These are phyloP conservation scores for Kwoniella europaea DNA, from an alignment of 768 basidiomycete genomes.

Conservation along the genomic window DNA sequence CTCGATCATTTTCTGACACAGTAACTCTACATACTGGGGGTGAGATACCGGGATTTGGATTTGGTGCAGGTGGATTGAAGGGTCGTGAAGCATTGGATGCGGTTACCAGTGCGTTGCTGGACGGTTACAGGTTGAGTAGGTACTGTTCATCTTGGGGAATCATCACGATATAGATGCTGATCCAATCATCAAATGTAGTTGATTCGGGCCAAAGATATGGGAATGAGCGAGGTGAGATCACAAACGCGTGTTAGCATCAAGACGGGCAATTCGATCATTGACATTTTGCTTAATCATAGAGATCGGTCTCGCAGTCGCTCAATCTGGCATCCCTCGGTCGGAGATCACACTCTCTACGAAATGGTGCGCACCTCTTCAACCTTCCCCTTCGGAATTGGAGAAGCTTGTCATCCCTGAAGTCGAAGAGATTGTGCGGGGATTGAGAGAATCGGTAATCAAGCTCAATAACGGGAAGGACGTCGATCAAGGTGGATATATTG, in stretches of 20 bases:
- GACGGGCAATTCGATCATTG: too few species aligned
- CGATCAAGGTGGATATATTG: conserved; percentile 29
- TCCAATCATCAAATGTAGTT: neutral
- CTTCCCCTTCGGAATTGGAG: neutral
- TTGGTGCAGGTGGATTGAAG: neutral
- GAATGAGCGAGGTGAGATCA: neutral
- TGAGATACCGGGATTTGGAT: neutral
- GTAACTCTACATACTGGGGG: neutral
- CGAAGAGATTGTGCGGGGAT: neutral
- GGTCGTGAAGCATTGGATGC: neutral
- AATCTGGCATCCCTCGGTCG: neutral
- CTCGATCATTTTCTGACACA: neutral
- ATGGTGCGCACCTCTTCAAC: conserved; percentile 10
- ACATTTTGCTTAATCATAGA: neutral
- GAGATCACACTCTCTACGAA: conserved; percentile 34
- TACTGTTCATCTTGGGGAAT: neutral
- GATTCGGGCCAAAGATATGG: conserved; percentile 10
- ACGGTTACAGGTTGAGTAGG: neutral
- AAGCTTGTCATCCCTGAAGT: conserved; percentile 1
- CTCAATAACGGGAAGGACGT: conserved; percentile 18
- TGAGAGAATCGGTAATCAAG: conserved; percentile 19
- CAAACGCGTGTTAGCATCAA: too few species aligned
- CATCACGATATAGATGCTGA: too few species aligned
- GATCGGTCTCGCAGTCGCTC: neutral
- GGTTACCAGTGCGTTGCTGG: neutral